Evolutionary conservation across 2,329 filamentous ascomycete genomes (phyloP).

Genomic region (Fusarium sulawesiense): DNA sequence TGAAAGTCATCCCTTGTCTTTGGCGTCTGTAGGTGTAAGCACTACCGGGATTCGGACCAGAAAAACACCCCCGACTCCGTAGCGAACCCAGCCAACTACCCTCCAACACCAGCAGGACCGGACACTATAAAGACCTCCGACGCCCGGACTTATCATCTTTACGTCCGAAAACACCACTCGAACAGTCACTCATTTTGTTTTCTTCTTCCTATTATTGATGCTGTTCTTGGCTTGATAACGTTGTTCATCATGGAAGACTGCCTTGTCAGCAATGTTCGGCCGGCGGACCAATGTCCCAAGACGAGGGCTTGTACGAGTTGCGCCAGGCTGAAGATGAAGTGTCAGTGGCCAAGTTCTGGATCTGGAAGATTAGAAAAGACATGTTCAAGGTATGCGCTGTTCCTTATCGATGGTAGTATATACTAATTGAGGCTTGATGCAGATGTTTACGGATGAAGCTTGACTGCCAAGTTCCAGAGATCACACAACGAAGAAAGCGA

Average conservation of each 20-base stretch:
- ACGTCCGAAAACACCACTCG: slow-evolving; percentile 4
- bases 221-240: neutral
- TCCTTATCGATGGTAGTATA: rapidly evolving
- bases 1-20: too few species aligned
- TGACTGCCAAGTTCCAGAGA: slow-evolving; percentile 50
- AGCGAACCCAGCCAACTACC: neutral
- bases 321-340: slow-evolving; percentile 53
- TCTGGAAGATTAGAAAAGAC: slow-evolving; percentile 30
- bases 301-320: slow-evolving; percentile 51
- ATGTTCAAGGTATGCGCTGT: slow-evolving; percentile 45
- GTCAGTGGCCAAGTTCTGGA: slow-evolving; percentile 48
- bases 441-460: slow-evolving; percentile 52
- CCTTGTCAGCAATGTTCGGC: slow-evolving; percentile 27
- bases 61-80: slow-evolving; percentile 9
- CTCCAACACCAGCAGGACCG: slow-evolving; percentile 1
- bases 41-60: neutral
- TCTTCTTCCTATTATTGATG: neutral
- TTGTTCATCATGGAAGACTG: slow-evolving; percentile 37
- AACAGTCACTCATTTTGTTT: neutral
- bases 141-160: slow-evolving; percentile 20
- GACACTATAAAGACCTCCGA: slow-evolving; percentile 23
- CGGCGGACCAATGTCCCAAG: slow-evolving; percentile 27
- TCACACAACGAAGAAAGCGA: slow-evolving; percentile 50
- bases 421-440: neutral
- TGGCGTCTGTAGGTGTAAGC: neutral